A percentile compares a stretch with the other conserved stretches of the same genome.
These are phyloP conservation scores for Skeletonema menzelii DNA, from an alignment of 108 stramenopile species.

Conservation along the genomic window DNA sequence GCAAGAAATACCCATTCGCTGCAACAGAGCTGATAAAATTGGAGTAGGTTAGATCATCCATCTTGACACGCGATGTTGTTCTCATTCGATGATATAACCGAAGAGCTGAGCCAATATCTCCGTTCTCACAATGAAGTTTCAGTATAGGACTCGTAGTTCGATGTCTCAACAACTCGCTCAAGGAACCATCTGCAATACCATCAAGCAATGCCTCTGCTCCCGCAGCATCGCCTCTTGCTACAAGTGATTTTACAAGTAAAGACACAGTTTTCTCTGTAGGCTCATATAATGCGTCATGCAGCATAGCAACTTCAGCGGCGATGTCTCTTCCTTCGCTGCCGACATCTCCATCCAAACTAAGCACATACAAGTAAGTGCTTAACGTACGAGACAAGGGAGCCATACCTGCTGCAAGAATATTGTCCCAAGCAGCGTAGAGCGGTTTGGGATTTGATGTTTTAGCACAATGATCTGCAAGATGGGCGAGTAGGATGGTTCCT, in stretches of 20 bases:
- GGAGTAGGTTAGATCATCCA: slow-evolving; percentile 45
- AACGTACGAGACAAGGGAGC: slow-evolving; percentile 44
- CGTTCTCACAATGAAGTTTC: slow-evolving; percentile 47
- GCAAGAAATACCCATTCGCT: slow-evolving; percentile 37
- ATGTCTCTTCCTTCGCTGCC: slow-evolving; percentile 21
- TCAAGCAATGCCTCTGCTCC: slow-evolving; percentile 77
- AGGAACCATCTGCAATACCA: slow-evolving; percentile 33
- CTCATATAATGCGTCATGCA: slow-evolving; percentile 76
- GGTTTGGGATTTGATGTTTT: slow-evolving; percentile 48
- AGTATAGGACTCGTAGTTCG: slow-evolving; percentile 50
- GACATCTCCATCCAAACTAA: slow-evolving; percentile 24
- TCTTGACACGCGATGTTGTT: slow-evolving; percentile 40
- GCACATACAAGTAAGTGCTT: slow-evolving; percentile 68
- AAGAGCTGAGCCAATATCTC: slow-evolving; percentile 44
- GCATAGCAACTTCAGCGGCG: slow-evolving; percentile 68
- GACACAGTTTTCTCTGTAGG: slow-evolving; percentile 78
- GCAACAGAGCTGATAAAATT: slow-evolving; percentile 47
- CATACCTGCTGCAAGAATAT: slow-evolving; percentile 66
- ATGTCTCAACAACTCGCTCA: slow-evolving; percentile 34
- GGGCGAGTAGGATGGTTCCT: slow-evolving; percentile 34
- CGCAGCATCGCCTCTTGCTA: slow-evolving; percentile 55
- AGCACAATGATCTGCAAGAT: slow-evolving; percentile 66
- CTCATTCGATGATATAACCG: slow-evolving; percentile 50
- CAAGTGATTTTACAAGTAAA: slow-evolving; percentile 64
- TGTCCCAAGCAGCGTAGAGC: slow-evolving; percentile 68